phyloP scores from a whole-genome alignment of 148 eudicot species.

The Nyssa sinensis region DNA sequence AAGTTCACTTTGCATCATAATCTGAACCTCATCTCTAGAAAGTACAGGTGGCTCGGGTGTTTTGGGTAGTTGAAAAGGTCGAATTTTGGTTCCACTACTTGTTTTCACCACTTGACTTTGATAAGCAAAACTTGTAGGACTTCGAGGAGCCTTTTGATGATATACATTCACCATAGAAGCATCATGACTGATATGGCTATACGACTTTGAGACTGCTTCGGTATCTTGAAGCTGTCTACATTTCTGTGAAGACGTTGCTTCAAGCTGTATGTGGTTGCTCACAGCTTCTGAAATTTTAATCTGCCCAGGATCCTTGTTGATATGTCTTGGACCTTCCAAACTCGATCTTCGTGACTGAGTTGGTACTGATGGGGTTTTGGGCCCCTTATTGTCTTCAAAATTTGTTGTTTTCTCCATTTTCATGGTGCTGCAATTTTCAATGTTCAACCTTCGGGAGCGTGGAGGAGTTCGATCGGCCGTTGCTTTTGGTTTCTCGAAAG shows the following conservation, averaged over 20 bases:
- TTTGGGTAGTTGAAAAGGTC: slow-evolving; percentile 33
- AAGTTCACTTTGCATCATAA: slow-evolving; percentile 14
- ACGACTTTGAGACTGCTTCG: slow-evolving; percentile 24
- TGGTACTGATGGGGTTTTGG: slow-evolving; percentile 36
- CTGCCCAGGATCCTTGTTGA: slow-evolving; percentile 16
- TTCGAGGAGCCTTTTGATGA: slow-evolving; percentile 20
- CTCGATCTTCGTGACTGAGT: slow-evolving; percentile 60
- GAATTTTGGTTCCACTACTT: slow-evolving; percentile 22
- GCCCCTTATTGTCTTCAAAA: slow-evolving; percentile 24
- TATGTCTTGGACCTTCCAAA: slow-evolving; percentile 52
- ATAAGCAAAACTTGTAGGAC: slow-evolving; percentile 21
- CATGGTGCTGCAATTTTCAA: slow-evolving; percentile 29
- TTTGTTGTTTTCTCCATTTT: slow-evolving; percentile 24
- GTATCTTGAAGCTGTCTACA: slow-evolving; percentile 7
- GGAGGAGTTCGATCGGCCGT: slow-evolving; percentile 38
- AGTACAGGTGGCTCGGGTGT: slow-evolving; percentile 45
- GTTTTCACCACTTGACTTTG: slow-evolving; percentile 17
- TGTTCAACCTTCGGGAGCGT: slow-evolving; percentile 35
- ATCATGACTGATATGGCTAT: neutral
- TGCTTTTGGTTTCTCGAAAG: slow-evolving; percentile 32
- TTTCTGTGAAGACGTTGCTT: neutral
- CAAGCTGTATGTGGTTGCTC: neutral
- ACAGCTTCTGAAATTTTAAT: slow-evolving; percentile 15
- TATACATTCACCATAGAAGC: slow-evolving; percentile 7
- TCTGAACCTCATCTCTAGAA: slow-evolving; percentile 20